These are phyloP conservation scores for Coprinellus aureogranulatus DNA, from an alignment of 768 basidiomycete species.

Conservation along the genomic window DNA sequence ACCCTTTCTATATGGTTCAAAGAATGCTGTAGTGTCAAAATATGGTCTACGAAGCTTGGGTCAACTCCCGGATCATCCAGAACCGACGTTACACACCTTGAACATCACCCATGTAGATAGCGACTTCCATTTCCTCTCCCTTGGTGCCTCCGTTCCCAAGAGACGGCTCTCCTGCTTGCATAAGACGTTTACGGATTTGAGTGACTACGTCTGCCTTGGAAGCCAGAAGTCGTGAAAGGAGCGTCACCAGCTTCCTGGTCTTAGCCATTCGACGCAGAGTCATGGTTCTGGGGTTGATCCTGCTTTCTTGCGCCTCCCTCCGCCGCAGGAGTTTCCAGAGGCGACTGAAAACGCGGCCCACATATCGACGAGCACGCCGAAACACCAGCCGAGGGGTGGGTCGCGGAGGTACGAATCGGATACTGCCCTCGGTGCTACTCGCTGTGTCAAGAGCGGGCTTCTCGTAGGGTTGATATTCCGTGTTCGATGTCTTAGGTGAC, in stretches of 20 bases:
- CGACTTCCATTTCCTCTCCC: constrained; percentile 64
- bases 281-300: constrained; percentile 30
- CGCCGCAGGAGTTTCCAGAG: constrained; percentile 20
- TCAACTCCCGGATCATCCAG: background rate
- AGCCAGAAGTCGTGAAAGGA: constrained; percentile 69
- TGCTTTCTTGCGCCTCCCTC: background rate
- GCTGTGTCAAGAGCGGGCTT: constrained; percentile 18
- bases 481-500: background rate
- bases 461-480: background rate
- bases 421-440: constrained; percentile 10
- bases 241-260: constrained; percentile 75
- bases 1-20: constrained; percentile 85
- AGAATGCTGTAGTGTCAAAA: constrained; percentile 80
- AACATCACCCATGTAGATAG: constrained; percentile 87
- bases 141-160: constrained; percentile 36
- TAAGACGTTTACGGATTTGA: constrained; percentile 72
- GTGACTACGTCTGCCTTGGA: constrained; percentile 82
- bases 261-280: constrained; percentile 78
- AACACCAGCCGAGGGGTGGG: constrained; percentile 33
- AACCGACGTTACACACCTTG: constrained; percentile 56
- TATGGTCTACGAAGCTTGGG: constrained; percentile 64
- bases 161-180: constrained; percentile 33
- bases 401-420: constrained; percentile 31
- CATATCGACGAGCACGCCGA: constrained; percentile 33
- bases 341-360: constrained; percentile 9